phyloP scores from a whole-genome alignment of 306 rosid genomes.

The Lupinus albus region DNA sequence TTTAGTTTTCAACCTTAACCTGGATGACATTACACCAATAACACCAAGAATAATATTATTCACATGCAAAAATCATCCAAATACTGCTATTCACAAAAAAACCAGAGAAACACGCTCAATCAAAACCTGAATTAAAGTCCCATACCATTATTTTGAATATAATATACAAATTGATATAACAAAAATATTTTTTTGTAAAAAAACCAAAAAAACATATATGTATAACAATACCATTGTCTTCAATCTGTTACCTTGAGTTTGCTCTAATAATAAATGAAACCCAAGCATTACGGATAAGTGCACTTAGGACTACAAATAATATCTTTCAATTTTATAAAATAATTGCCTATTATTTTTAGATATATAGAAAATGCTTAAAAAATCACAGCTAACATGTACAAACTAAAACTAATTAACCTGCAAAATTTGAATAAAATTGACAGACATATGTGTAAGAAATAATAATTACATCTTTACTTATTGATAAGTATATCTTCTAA shows the following conservation, averaged over 20 bases:
- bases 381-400: not conserved
- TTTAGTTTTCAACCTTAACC: not conserved
- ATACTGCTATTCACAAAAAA: not conserved
- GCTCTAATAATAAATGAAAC: not conserved
- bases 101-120: not conserved
- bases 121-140: conserved; percentile 9
- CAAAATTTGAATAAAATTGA: not conserved
- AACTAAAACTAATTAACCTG: conserved; percentile 3
- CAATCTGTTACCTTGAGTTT: not conserved
- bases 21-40: conserved; percentile 4
- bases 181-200: not conserved
- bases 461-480: not conserved
- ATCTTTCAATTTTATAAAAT: conserved; percentile 8
- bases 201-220: conserved; percentile 11
- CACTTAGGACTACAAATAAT: conserved; percentile 12
- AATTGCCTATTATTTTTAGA: not conserved
- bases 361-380: not conserved
- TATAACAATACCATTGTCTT: not conserved
- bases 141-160: conserved; percentile 5
- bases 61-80: conserved; percentile 10
- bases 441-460: not conserved
- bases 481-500: not conserved
- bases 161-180: not conserved
- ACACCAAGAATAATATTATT: not conserved
- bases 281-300: not conserved